These are phyloP conservation scores for Diaporthe aspalathi DNA, from an alignment of 2,329 filamentous ascomycete genomes.

Conservation along the genomic window DNA sequence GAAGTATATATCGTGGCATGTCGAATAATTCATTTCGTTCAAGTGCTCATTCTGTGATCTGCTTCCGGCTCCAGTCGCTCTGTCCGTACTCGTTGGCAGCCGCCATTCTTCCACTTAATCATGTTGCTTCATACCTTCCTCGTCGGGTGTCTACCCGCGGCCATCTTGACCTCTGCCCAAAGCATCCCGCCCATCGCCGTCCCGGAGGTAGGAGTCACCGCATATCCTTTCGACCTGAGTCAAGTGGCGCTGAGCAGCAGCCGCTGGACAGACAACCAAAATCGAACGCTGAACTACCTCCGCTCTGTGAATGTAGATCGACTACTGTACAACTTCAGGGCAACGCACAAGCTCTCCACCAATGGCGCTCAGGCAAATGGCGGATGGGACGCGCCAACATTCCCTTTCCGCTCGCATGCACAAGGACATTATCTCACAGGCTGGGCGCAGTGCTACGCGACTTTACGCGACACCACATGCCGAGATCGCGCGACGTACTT, in stretches of 20 bases:
- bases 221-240: constrained; percentile 51
- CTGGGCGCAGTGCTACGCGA: constrained; percentile 50
- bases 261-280: constrained; percentile 55
- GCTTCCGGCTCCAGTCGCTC: background rate
- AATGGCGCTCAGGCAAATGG: constrained; percentile 58
- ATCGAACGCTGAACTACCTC: constrained; percentile 59
- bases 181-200: constrained; percentile 14
- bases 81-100: background rate
- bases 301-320: constrained; percentile 58
- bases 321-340: constrained; percentile 61
- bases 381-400: constrained; percentile 65
- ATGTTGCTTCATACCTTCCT: background rate
- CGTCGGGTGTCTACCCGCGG: background rate
- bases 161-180: constrained; percentile 3
- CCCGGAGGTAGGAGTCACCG: constrained; percentile 16
- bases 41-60: background rate
- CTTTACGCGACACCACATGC: constrained; percentile 55
- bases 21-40: no score
- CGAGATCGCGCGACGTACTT: constrained; percentile 58
- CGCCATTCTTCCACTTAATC: background rate
- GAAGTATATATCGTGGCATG: background rate
- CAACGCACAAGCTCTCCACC: constrained; percentile 59
- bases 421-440: constrained; percentile 64
- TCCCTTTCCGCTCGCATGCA: constrained; percentile 63
- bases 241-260: constrained; percentile 53